Evolutionary conservation across 306 rosid genomes (phyloP), one percentile per base, ranked within the genome.

Genomic region (Lupinus albus): DNA sequence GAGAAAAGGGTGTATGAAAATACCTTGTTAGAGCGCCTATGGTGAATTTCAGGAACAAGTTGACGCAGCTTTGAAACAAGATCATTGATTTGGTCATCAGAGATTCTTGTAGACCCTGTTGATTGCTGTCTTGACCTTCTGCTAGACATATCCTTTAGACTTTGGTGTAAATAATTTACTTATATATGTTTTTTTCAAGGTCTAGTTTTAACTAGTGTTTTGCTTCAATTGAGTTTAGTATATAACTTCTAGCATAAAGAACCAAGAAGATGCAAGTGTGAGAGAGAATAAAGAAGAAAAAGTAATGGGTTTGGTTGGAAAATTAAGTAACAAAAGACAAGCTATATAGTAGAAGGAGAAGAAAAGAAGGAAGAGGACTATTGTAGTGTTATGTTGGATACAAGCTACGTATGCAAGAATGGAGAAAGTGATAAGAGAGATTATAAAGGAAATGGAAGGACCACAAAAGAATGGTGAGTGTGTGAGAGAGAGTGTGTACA

Each of bases 11-110:
- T 12, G 38, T 16, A 3, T 11, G 3, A 12, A 39, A 44, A 65
- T 75, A 93, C 99, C 99, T 86, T 93, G 59, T 81, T 85, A 45
- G 99, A 82, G 74, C 96, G 97, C 70, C 97, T 84, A 63, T 83
- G 71, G 13, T 88, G 90, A 69, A 93, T 89, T 88, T 93, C 99
- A 61, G 99, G 99, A 67, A 93, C 97, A 62, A 90, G 97, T 75
- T 88, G 97, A 50, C 99, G 99, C 80, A 93, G 75, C 87, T 90
- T 89, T 47, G 99, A 83, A 69, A 93, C 86, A 55, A 93, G 97
- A 8, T 93, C 91, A 39, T 88, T 88, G 87, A 93, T 93, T 87
- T 93, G 99, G 81, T 93, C 97, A 82, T 93, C 99, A 2, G 81
- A 80, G 82, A 93, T 93, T 50, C 94, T 74, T 18, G 95, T 75